Evolutionary conservation across 202 grass and related monocot species (phyloP).

Genomic region (Panicum virgatum): DNA sequence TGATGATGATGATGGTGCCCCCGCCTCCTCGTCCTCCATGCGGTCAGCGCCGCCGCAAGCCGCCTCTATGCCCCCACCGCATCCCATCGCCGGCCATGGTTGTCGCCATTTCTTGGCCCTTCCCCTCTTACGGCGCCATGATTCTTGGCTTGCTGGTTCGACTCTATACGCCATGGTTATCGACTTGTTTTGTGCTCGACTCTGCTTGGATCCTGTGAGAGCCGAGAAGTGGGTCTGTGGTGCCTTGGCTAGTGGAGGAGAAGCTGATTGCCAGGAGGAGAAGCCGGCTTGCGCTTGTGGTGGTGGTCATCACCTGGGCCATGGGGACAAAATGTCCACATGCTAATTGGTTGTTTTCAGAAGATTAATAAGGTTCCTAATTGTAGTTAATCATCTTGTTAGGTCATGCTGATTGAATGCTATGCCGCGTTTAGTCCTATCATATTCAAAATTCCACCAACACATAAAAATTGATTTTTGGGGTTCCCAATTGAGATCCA

Average conservation of each 20-base stretch:
- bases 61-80: neutral
- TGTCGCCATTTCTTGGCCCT: neutral
- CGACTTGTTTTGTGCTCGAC: conserved; percentile 14
- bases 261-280: neutral
- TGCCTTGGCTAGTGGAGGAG: conserved; percentile 13
- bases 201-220: neutral
- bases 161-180: neutral
- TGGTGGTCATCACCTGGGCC: conserved; percentile 18
- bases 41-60: conserved; percentile 28
- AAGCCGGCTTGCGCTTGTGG: conserved; percentile 29
- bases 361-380: neutral
- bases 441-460: neutral
- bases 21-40: conserved; percentile 40
- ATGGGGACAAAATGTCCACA: conserved; percentile 8
- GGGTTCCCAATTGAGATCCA: neutral
- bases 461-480: neutral
- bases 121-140: conserved; percentile 25
- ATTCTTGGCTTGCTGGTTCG: neutral
- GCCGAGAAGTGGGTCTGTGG: neutral
- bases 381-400: neutral
- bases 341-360: neutral
- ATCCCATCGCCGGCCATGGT: neutral
- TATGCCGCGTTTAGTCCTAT: neutral
- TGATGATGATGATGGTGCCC: neutral
- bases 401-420: neutral